Conservation (phyloP, 2,329 filamentous ascomycete genomes). For the Bipolaris cookei region DNA sequence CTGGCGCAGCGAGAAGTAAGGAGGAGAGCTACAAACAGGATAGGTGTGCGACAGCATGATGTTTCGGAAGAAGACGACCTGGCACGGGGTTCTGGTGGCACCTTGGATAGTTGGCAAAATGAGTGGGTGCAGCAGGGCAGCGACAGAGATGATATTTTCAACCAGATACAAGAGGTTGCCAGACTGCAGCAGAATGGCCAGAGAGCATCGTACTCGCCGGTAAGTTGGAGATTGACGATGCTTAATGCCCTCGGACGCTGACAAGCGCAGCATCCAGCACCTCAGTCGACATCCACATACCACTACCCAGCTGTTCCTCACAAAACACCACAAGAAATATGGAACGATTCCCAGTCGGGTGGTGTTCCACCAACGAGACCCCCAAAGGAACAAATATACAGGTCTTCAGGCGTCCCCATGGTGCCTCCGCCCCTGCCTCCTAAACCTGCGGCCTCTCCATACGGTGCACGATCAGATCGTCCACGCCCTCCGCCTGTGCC, state of each 20-base stretch:
- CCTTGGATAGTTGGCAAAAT: constrained; percentile 62
- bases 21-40: constrained; percentile 46
- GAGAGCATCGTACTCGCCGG: constrained; percentile 32
- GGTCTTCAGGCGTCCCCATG: constrained; percentile 30
- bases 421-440: constrained; percentile 40
- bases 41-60: constrained; percentile 63
- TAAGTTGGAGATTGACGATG: constrained; percentile 12
- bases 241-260: constrained; percentile 8
- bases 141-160: constrained; percentile 58
- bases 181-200: constrained; percentile 43
- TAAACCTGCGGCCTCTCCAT: constrained; percentile 32
- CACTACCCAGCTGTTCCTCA: constrained; percentile 55
- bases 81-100: constrained; percentile 59
- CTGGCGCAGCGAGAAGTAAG: constrained; percentile 46
- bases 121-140: constrained; percentile 36
- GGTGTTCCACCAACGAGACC: constrained; percentile 49
- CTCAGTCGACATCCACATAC: constrained; percentile 45
- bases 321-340: constrained; percentile 45
- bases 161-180: constrained; percentile 60
- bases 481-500: constrained; percentile 38
- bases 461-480: constrained; percentile 17
- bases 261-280: constrained; percentile 32
- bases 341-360: constrained; percentile 33
- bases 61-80: constrained; percentile 64
- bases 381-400: constrained; percentile 40